Base-by-base conservation (phyloP, 306 rosid genomes). In the Corylus heterophylla region DNA sequence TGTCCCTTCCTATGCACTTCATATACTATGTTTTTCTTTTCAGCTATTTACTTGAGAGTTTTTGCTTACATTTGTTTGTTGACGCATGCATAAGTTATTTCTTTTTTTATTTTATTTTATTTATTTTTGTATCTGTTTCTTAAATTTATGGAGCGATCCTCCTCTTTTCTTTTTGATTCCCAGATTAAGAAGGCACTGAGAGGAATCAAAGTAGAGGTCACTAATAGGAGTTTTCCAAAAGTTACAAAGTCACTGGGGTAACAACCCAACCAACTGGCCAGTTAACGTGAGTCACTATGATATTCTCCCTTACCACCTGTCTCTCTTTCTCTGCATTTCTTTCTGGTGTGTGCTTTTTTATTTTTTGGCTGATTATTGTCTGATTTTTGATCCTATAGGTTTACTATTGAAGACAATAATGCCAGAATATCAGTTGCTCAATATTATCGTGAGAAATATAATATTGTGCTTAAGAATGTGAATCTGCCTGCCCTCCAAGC, bases 401-500 rank as follows among this genome's bases (percentile, higher is more conserved):
- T 92, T 69, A 74, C 86, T n/a, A 82, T 80, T 0, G 94, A 91
- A 25, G 98, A 89, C n/a, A 1, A 80, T 0, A 17, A 1, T 45
- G 80, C 83, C 0, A 45, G 0, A 42, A 62, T 0, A 0, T 83
- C 87, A 0, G 91, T 95, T 35, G 80, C 74, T 13, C 81, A 87
- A 35, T 90, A 95, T 64, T 93, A 86, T 22, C 76, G 12, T 17
- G 89, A 91, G 20, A 91, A 45, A 54, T 90, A 92, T 75, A 2
- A 54, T 12, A 63, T 87, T 55, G 16, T 0, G 0, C 85, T 91
- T 0, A 42, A 54, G 51, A 13, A 10, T 74, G 20, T 42, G 47
- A 11, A 2, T 52, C 82, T 92, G 80, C 97, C 98, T 58, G 99
- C 99, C 9, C 66, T 95, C 8, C 90, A 79, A 79, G 71, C 80